These are phyloP conservation scores for Gentiana straminea DNA, from an alignment of 257 asterid genomes.

Conservation along the genomic window DNA sequence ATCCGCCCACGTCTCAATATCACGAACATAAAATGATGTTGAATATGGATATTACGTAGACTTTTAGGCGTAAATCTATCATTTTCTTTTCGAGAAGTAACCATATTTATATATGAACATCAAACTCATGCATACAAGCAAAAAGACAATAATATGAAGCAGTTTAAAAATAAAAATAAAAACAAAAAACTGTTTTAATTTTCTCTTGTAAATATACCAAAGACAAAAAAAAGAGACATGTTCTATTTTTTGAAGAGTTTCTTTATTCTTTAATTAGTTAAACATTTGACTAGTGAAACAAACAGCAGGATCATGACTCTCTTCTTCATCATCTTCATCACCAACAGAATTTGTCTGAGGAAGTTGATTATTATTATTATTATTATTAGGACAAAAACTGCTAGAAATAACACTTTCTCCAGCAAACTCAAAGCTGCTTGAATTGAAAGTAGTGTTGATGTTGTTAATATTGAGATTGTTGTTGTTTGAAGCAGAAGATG, in stretches of 20 bases:
- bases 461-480: slow-evolving; percentile 29
- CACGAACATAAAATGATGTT: no score
- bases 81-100: no score
- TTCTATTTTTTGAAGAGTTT: neutral
- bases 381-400: neutral
- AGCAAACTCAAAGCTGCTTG: slow-evolving; percentile 16
- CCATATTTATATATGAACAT: no score
- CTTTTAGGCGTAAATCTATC: no score
- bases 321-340: slow-evolving; percentile 50
- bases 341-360: slow-evolving; percentile 13
- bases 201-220: no score
- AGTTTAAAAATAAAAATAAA: no score
- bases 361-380: slow-evolving; percentile 34
- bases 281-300: slow-evolving; percentile 41
- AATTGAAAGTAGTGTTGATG: slow-evolving; percentile 15
- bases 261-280: slow-evolving; percentile 10
- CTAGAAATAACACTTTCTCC: slow-evolving; percentile 23
- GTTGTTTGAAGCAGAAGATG: slow-evolving; percentile 62
- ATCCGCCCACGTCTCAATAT: no score
- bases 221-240: no score
- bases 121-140: no score
- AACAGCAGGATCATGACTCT: slow-evolving; percentile 32
- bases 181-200: no score
- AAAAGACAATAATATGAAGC: no score
- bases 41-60: no score